Evolutionary conservation across 2,329 filamentous ascomycete genomes (phyloP), one percentile per base, ranked within the genome.

Genomic region (Arthrobotrys megalospora): DNA sequence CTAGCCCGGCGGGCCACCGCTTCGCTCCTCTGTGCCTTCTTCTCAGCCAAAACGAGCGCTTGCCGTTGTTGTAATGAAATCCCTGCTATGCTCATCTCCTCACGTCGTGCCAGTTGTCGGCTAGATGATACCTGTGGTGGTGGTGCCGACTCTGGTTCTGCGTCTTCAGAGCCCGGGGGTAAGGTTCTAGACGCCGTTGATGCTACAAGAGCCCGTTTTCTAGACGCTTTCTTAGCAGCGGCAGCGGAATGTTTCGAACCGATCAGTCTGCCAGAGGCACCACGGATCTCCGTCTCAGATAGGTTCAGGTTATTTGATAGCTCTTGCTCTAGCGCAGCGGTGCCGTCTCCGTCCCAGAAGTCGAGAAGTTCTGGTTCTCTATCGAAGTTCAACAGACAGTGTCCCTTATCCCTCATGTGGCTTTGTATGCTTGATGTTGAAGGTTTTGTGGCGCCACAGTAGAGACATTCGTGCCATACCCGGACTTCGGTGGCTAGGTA

Each of bases 341-440:
- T 32, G 5, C 24, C 63, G n/a, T 63, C 70, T 10, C 19, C 64
- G 4, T 82, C 81, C 81, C 81, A 84, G 68, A 84, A 84, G 24
- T 84, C 83, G 4, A 82, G 78, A 10, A 84, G 79, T 58, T 84
- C 83, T 0, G 82, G 80, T 66, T 84, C 83, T 5, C 66, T 52
- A 8, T 83, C 80, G n/a, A 84, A 28, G 45, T 84, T 83, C 43
- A 84, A 73, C 52, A 81, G 79, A 73, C 83, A 84, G 62, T 84
- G 83, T 6, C 81, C 81, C 69, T 83, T 84, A 58, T 84, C 83
- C 32, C 81, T 69, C 83, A 84, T 84, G 68, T 84, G 83, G 21
- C 71, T 82, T 80, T 83, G 83, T n/a, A 83, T 79, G 24, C 81
- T 79, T 3, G 67, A 41, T 6, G 80, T 78, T 3, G 82, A 81